phyloP scores from a whole-genome alignment of 2,329 filamentous ascomycete species.

The Magnaporthiopsis incrustans region DNA sequence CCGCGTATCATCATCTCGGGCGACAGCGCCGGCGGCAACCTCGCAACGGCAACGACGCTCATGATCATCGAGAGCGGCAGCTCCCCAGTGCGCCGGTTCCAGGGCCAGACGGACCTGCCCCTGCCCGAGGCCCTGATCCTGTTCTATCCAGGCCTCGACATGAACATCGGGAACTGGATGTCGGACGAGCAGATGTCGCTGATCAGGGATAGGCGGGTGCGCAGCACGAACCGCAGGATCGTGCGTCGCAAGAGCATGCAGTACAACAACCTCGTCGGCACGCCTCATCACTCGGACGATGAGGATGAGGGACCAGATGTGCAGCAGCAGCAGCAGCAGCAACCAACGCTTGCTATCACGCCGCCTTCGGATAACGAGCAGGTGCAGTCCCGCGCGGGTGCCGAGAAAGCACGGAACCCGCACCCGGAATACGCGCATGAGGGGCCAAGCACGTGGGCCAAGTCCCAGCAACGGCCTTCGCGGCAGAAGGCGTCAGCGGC shows the following conservation, averaged over 20 bases:
- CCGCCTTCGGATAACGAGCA: constrained; percentile 11
- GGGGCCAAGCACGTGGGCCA: constrained; percentile 30
- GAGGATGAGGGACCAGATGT: constrained; percentile 43
- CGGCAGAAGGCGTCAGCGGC: constrained; percentile 6
- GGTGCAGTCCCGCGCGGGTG: constrained; percentile 7
- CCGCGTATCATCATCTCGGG: constrained; percentile 68
- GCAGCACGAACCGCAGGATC: constrained; percentile 71
- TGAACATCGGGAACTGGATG: constrained; percentile 99
- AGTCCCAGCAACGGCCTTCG: constrained; percentile 12
- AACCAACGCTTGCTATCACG: constrained; percentile 14
- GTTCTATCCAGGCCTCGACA: constrained; percentile 84
- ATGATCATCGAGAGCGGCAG: constrained; percentile 78
- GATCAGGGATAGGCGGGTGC: constrained; percentile 73
- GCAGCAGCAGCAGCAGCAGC: background rate
- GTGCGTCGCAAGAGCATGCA: constrained; percentile 80
- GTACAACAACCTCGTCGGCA: constrained; percentile 76
- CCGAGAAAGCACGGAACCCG: constrained; percentile 23
- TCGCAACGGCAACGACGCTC: constrained; percentile 71
- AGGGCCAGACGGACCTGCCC: constrained; percentile 54
- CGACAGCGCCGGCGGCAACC: constrained; percentile 76
- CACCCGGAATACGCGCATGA: constrained; percentile 45
- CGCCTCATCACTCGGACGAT: constrained; percentile 73
- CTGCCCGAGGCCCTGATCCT: constrained; percentile 73
- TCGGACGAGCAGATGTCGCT: constrained; percentile 94
- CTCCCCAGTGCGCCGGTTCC: constrained; percentile 45